Evolutionary conservation across 345 rosid genomes (phyloP).

Genomic region (Camelina hispida): DNA sequence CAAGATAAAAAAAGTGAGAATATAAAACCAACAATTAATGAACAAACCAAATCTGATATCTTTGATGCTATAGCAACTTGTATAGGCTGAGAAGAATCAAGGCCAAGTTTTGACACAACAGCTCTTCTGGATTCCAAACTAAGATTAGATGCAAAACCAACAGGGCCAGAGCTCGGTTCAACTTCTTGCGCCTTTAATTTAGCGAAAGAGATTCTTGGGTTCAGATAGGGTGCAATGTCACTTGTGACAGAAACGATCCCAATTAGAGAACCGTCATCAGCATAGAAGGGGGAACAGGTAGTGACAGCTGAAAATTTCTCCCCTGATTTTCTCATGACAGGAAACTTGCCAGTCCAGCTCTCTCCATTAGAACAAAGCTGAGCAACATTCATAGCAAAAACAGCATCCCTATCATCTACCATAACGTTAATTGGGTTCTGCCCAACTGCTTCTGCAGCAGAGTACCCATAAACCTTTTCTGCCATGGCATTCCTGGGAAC

Average conservation of each 20-base stretch:
- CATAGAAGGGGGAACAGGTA: constrained; percentile 79
- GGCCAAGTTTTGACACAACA: constrained; percentile 76
- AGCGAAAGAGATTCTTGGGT: constrained; percentile 41
- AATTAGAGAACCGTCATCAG: constrained; percentile 70
- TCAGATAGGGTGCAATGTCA: constrained; percentile 62
- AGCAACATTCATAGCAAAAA: constrained; percentile 57
- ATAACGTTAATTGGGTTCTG: constrained; percentile 70
- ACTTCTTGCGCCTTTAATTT: constrained; percentile 50
- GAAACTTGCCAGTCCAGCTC: constrained; percentile 93
- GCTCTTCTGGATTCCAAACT: constrained; percentile 37
- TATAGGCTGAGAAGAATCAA: constrained; percentile 87
- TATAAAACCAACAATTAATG: constrained; percentile 23
- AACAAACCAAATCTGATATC: constrained; percentile 87
- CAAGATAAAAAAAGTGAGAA: constrained; percentile 28
- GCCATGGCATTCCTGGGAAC: constrained; percentile 82
- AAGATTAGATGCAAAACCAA: constrained; percentile 58
- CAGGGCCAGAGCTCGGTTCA: constrained; percentile 56
- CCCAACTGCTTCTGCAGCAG: constrained; percentile 79
- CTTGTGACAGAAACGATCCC: constrained; percentile 80
- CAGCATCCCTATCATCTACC: constrained; percentile 63
- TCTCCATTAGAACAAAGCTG: constrained; percentile 64
- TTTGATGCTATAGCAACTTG: constrained; percentile 89
- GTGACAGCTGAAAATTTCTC: constrained; percentile 64
- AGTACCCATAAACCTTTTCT: constrained; percentile 80
- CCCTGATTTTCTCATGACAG: constrained; percentile 74